Conservation (phyloP, 495 filamentous ascomycete genomes). For the Beverwykella pulmonaria region DNA sequence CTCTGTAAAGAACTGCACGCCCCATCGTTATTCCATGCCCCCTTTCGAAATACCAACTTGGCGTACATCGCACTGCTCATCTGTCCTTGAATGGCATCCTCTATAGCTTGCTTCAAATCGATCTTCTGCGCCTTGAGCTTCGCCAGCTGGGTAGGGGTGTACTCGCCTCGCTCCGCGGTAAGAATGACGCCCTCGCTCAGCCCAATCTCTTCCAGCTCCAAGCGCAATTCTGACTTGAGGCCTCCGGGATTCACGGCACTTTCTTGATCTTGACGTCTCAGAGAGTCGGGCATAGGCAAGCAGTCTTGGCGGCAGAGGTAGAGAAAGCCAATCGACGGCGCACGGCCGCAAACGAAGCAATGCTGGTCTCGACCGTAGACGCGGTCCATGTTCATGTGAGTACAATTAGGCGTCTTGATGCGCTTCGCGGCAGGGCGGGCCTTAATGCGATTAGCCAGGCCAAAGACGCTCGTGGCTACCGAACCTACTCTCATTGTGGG, state of each 20-base stretch:
- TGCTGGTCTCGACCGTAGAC: slow-evolving; percentile 48
- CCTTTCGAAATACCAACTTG: background rate
- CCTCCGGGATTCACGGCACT: no score
- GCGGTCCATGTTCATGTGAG: slow-evolving; percentile 62
- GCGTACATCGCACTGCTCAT: background rate
- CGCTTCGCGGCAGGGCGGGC: slow-evolving; percentile 20
- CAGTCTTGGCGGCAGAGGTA: slow-evolving; percentile 67
- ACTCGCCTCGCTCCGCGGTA: slow-evolving; percentile 56
- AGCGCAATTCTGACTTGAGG: slow-evolving; percentile 31
- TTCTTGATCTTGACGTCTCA: background rate
- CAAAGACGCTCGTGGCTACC: background rate
- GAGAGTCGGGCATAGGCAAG: background rate
- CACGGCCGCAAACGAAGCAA: slow-evolving; percentile 57
- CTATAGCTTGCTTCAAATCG: slow-evolving; percentile 39
- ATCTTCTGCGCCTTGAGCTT: slow-evolving; percentile 48
- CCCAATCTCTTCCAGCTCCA: slow-evolving; percentile 41
- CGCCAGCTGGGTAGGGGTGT: slow-evolving; percentile 53
- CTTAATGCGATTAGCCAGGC: slow-evolving; percentile 21
- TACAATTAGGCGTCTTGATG: slow-evolving; percentile 50
- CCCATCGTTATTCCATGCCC: slow-evolving; percentile 13
- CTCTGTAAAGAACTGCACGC: background rate
- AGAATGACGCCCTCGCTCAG: slow-evolving; percentile 48
- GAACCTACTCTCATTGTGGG: slow-evolving; percentile 32
- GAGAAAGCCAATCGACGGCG: slow-evolving; percentile 62
- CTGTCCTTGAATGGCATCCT: slow-evolving; percentile 5